Conservation (phyloP, 768 basidiomycete genomes). For the Pluteus cervinus region DNA sequence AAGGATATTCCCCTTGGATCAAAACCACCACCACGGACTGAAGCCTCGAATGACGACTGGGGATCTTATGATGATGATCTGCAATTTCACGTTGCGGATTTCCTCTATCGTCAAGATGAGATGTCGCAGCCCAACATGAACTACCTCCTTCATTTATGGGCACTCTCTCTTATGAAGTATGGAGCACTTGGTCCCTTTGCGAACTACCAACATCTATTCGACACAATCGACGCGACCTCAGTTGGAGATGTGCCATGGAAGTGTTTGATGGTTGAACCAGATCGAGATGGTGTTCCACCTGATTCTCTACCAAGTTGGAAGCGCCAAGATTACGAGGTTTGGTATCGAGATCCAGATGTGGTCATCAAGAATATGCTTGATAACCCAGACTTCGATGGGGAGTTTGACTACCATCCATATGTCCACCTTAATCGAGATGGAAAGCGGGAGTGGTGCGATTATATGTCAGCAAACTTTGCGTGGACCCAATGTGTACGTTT, state of each 20-base stretch:
- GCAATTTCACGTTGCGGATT: slow-evolving; percentile 9
- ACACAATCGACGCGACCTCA: slow-evolving; percentile 18
- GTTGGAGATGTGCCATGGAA: slow-evolving; percentile 22
- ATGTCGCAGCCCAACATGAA: slow-evolving; percentile 10
- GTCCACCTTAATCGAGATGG: slow-evolving; percentile 13
- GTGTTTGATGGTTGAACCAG: slow-evolving; percentile 12
- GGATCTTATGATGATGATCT: slow-evolving; percentile 5
- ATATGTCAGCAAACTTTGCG: slow-evolving; percentile 34
- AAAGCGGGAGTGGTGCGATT: slow-evolving; percentile 19
- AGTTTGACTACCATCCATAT: slow-evolving; percentile 25
- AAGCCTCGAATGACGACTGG: slow-evolving; percentile 8
- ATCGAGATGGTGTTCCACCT: slow-evolving; percentile 13
- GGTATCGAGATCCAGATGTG: slow-evolving; percentile 18
- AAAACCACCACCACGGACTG: no score
- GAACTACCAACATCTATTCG: slow-evolving; percentile 15
- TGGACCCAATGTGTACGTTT: slow-evolving; percentile 21
- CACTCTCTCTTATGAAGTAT: no score
- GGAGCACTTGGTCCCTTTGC: slow-evolving; percentile 19
- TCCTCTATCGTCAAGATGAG: slow-evolving; percentile 8
- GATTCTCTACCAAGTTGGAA: slow-evolving; percentile 22
- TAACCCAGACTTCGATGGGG: slow-evolving; percentile 26
- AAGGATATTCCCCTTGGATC: no score
- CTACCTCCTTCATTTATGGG: slow-evolving; percentile 8
- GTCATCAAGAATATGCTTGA: slow-evolving; percentile 21
- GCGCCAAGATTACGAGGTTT: slow-evolving; percentile 14